Conservation (phyloP, 2,329 filamentous ascomycete species). For the Fusarium longipes region DNA sequence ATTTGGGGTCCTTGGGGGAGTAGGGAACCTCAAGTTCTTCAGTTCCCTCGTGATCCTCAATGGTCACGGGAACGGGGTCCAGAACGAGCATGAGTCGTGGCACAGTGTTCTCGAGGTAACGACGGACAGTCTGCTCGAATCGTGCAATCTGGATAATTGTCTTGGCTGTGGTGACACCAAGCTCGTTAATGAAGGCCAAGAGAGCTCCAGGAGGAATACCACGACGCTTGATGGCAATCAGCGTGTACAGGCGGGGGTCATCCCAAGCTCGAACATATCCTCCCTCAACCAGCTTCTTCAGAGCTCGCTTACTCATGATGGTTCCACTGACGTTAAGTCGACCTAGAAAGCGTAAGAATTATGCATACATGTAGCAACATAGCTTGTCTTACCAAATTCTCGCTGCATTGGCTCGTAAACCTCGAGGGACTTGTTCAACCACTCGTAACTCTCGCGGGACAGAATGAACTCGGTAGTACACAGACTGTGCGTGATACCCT, state of each 20-base stretch:
- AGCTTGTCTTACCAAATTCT: constrained; percentile 68
- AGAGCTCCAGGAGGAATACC: constrained; percentile 91
- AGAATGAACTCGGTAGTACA: constrained; percentile 94
- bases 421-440: constrained; percentile 81
- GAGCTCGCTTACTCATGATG: constrained; percentile 86
- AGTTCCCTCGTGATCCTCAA: constrained; percentile 75
- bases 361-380: too few species aligned
- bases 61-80: constrained; percentile 84
- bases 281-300: constrained; percentile 81
- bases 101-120: constrained; percentile 88
- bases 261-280: constrained; percentile 89
- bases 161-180: constrained; percentile 86
- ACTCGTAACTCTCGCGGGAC: constrained; percentile 89
- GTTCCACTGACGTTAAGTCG: constrained; percentile 79
- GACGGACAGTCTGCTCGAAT: constrained; percentile 87
- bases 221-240: constrained; percentile 84
- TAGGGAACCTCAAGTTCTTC: constrained; percentile 78
- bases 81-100: constrained; percentile 90
- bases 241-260: constrained; percentile 88
- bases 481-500: constrained; percentile 89
- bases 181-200: constrained; percentile 88
- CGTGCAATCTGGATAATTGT: constrained; percentile 82
- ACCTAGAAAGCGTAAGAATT: constrained; percentile 33
- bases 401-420: constrained; percentile 95
- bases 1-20: constrained; percentile 79